Evolutionary conservation across 2,329 filamentous ascomycete species (phyloP).

Genomic region (Ceratocystiopsis minuta): DNA sequence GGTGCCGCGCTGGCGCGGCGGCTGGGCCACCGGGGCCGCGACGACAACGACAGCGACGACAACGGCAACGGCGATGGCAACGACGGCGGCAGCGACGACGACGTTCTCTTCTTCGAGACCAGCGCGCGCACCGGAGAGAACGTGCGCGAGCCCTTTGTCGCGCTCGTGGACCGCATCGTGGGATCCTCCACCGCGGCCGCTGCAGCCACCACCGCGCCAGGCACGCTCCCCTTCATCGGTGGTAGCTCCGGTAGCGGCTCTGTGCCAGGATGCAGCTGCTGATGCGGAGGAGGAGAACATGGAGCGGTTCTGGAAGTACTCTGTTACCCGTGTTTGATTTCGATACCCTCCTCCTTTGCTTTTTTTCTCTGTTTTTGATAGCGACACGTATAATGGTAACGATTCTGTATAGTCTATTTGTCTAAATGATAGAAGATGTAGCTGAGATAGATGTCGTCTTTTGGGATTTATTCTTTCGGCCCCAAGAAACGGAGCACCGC

Average conservation of each 20-base stretch:
- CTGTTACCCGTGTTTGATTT: not conserved
- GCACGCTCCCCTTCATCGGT: conserved; percentile 21
- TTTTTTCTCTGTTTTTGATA: not conserved
- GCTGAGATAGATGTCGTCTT: too few relatives aligned
- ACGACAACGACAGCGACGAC: not conserved
- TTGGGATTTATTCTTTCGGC: conserved; percentile 14
- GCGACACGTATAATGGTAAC: too few relatives aligned
- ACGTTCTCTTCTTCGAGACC: conserved; percentile 31
- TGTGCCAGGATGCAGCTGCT: conserved; percentile 12
- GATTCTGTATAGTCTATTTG: not conserved
- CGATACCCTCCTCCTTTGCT: too few relatives aligned
- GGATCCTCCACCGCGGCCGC: not conserved
- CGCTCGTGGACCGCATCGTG: conserved; percentile 31
- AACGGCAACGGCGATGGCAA: conserved; percentile 15
- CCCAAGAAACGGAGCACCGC: conserved; percentile 18
- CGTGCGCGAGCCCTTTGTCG: conserved; percentile 31
- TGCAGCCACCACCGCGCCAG: conserved; percentile 8
- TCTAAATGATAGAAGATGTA: too few relatives aligned
- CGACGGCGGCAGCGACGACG: not conserved
- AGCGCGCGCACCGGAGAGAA: conserved; percentile 35
- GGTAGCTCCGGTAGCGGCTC: conserved; percentile 2
- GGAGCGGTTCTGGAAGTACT: too few relatives aligned
- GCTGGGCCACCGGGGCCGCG: conserved; percentile 15
- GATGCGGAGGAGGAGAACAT: not conserved
- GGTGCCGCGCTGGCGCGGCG: conserved; percentile 27